Conservation (phyloP, 331 rosid genomes). For the Saraca asoca region DNA sequence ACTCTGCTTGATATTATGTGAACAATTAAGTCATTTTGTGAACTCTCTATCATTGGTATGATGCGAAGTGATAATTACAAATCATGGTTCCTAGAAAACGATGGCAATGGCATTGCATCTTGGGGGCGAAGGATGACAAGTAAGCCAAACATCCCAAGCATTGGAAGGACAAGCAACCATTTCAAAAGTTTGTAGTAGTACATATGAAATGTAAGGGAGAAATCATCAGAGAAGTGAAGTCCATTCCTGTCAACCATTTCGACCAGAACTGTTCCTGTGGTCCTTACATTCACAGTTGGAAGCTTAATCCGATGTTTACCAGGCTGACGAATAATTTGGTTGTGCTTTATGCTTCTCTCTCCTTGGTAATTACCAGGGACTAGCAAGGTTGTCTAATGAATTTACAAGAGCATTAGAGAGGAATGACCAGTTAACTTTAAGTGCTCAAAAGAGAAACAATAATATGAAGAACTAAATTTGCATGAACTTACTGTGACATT, state of each 20-base stretch:
- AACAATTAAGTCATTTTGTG: constrained; percentile 26
- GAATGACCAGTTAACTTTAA: constrained; percentile 3
- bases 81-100: constrained; percentile 85
- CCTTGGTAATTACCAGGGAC: constrained; percentile 99
- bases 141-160: constrained; percentile 89
- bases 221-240: constrained; percentile 86
- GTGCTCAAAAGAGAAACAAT: constrained; percentile 10
- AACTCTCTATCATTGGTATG: constrained; percentile 23
- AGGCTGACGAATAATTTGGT: constrained; percentile 58
- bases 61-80: constrained; percentile 37
- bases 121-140: constrained; percentile 93
- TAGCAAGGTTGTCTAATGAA: constrained; percentile 70
- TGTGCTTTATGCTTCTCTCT: constrained; percentile 80
- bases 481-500: constrained; percentile 70
- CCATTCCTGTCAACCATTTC: constrained; percentile 99
- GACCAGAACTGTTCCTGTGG: constrained; percentile 86
- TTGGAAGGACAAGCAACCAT: constrained; percentile 95
- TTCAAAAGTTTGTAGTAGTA: constrained; percentile 88
- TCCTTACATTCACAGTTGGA: constrained; percentile 81
- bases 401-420: constrained; percentile 29
- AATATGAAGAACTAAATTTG: neutral
- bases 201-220: constrained; percentile 98
- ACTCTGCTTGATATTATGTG: constrained; percentile 26
- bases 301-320: constrained; percentile 83
- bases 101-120: constrained; percentile 87